These are phyloP conservation scores for Talaromyces wortmannii DNA, from an alignment of 495 filamentous ascomycete genomes.

Conservation along the genomic window DNA sequence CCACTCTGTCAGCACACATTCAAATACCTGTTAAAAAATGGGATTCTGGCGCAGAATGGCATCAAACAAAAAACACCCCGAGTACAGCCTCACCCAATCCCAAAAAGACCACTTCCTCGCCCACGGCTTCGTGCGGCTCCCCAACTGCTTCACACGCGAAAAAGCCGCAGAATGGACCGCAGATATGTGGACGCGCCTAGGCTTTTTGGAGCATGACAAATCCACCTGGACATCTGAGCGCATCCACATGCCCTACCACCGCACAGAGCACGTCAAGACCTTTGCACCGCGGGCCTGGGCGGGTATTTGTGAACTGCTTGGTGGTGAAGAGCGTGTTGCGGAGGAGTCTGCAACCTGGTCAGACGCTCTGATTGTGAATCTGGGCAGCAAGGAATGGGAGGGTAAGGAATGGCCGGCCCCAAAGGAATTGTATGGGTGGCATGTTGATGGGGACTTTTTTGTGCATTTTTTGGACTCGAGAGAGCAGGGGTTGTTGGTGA, in stretches of 20 bases:
- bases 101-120: conserved; percentile 61
- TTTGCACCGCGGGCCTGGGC: conserved; percentile 65
- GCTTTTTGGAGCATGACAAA: conserved; percentile 58
- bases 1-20: no score
- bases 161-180: conserved; percentile 50
- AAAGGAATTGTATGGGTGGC: conserved; percentile 54
- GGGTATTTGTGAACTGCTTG: conserved; percentile 64
- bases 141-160: conserved; percentile 53
- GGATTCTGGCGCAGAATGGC: no score
- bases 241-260: conserved; percentile 60
- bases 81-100: conserved; percentile 40
- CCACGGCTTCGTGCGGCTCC: conserved; percentile 58
- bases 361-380: conserved; percentile 68
- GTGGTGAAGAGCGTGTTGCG: conserved; percentile 53
- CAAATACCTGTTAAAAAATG: no score
- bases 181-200: conserved; percentile 63
- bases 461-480: conserved; percentile 67
- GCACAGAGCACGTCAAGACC: conserved; percentile 39
- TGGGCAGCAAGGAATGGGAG: conserved; percentile 52
- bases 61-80: background rate
- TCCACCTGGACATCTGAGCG: conserved; percentile 57
- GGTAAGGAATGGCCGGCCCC: conserved; percentile 36
- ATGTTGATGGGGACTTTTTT: conserved; percentile 75
- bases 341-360: conserved; percentile 49
- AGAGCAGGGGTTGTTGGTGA: conserved; percentile 66